These are phyloP conservation scores for Samsoniella hepiali DNA, from an alignment of 2,329 filamentous ascomycete genomes.

Conservation along the genomic window DNA sequence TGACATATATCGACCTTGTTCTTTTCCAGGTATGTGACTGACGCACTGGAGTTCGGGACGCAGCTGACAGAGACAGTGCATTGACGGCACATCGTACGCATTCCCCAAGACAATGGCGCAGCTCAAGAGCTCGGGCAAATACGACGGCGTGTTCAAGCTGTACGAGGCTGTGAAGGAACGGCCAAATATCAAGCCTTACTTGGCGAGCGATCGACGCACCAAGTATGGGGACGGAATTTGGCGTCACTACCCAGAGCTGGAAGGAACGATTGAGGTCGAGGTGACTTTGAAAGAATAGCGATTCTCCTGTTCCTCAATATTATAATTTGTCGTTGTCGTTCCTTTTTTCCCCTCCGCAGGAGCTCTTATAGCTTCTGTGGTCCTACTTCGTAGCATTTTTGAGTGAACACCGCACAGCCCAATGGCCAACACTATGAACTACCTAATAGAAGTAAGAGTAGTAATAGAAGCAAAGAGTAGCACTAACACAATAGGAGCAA, in stretches of 20 bases:
- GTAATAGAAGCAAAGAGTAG: no score
- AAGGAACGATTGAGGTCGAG: conserved; percentile 36
- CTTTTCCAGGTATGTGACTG: conserved; percentile 60
- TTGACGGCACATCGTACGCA: conserved; percentile 61
- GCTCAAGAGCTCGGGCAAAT: conserved; percentile 54
- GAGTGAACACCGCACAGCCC: no score
- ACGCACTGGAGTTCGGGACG: neutral
- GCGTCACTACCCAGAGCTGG: conserved; percentile 70
- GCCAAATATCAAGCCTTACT: conserved; percentile 64
- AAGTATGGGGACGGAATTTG: conserved; percentile 65
- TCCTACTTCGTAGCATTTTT: no score
- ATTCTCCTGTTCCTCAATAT: neutral
- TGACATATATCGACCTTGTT: conserved; percentile 72
- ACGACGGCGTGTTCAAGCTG: conserved; percentile 59
- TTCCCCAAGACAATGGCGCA: conserved; percentile 65
- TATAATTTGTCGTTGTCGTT: no score
- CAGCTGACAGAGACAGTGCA: conserved; percentile 33
- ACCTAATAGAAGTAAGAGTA: no score
- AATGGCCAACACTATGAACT: no score
- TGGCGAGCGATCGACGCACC: conserved; percentile 61
- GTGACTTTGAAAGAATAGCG: neutral
- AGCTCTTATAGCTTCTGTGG: no score
- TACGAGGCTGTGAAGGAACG: conserved; percentile 61
- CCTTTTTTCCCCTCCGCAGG: no score
- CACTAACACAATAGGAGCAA: no score